Percentiles rank a stretch among this genome's conserved stretches.
Evolutionary conservation across 192 early-diverging fungal species (phyloP).

Genomic region (Coemansia sp.): DNA sequence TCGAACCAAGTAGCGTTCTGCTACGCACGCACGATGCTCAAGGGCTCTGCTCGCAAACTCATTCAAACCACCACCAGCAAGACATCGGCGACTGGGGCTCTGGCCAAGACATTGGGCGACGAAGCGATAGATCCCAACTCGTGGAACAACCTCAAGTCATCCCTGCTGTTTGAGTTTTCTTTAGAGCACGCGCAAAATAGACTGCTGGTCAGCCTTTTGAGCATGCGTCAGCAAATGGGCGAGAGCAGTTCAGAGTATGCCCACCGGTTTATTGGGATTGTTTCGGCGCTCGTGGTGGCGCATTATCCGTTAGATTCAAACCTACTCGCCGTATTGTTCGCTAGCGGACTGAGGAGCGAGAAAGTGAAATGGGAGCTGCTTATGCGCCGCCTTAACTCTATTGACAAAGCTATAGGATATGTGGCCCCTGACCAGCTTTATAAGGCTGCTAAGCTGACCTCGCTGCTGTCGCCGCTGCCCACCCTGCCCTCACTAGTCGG

Average conservation of each 20-base stretch:
- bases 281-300: slow-evolving; percentile 25
- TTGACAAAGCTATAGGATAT: slow-evolving; percentile 46
- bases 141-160: slow-evolving; percentile 40
- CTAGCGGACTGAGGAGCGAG: slow-evolving; percentile 41
- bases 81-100: not conserved
- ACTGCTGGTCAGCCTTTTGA: slow-evolving; percentile 37
- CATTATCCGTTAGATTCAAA: slow-evolving; percentile 39
- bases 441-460: slow-evolving; percentile 40
- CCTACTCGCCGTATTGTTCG: slow-evolving; percentile 36
- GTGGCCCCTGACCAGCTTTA: slow-evolving; percentile 53
- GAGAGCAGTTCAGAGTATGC: slow-evolving; percentile 50
- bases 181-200: slow-evolving; percentile 32
- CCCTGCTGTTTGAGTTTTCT: slow-evolving; percentile 48
- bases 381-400: slow-evolving; percentile 34
- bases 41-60: slow-evolving; percentile 45
- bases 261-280: slow-evolving; percentile 37
- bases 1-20: slow-evolving; percentile 51
- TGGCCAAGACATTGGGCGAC: slow-evolving; percentile 25
- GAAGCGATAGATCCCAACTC: slow-evolving; percentile 49
- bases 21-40: slow-evolving; percentile 55
- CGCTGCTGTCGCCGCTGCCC: slow-evolving; percentile 38
- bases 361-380: slow-evolving; percentile 42
- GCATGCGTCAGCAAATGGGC: slow-evolving; percentile 39
- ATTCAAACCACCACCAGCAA: slow-evolving; percentile 14
- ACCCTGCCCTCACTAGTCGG: slow-evolving; percentile 17